Base-by-base conservation (phyloP, 176 grass and related monocot species). In the Sorghum bicolor region DNA sequence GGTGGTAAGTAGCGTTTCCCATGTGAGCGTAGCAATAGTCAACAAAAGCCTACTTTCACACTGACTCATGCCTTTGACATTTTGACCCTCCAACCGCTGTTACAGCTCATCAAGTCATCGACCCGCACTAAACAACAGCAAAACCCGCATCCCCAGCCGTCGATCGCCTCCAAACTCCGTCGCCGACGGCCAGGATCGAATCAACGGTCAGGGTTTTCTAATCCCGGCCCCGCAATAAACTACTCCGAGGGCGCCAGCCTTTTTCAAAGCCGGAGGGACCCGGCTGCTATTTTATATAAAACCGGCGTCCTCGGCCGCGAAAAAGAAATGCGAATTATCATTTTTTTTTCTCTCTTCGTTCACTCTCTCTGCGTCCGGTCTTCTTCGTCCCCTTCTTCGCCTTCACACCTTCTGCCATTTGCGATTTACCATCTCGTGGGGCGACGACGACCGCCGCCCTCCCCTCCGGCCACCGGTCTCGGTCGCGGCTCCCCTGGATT, bases 51-150 rank as follows among this genome's bases (percentile, higher is more conserved):
- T 0, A 53, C 40, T 47, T 61, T 52, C 64, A 52, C 77, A 67
- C 80, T 83, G 86, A 89, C 87, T 29, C 87, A 34, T 85, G 87
- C 81, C 82, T 74, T 89, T 85, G 82, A 89, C 87, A 68, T 81
- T 76, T 85, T 89, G 82, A 85, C 87, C 64, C 72, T 1, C 0
- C 14, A 76, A n/a, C n/a, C n/a, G n/a, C n/a, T n/a, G n/a, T n/a
- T n/a, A n/a, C 45, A 53, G 67, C 64, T 19, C 67, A 60, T 38
- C 82, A 57, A 63, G 52, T 60, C 53, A 57, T 57, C 53, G 53
- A 57, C 81, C 20, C 33, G 2, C 29, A 66, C 45, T 44, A 67
- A 72, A 28, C 11, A 29, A 7, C 78, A 38, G 28, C 4, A 31
- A 17, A 10, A 13, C 12, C 12, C 34, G 0, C 78, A 55, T 79